Conservation (phyloP, 768 basidiomycete species). For the Auriscalpium microsporum region DNA sequence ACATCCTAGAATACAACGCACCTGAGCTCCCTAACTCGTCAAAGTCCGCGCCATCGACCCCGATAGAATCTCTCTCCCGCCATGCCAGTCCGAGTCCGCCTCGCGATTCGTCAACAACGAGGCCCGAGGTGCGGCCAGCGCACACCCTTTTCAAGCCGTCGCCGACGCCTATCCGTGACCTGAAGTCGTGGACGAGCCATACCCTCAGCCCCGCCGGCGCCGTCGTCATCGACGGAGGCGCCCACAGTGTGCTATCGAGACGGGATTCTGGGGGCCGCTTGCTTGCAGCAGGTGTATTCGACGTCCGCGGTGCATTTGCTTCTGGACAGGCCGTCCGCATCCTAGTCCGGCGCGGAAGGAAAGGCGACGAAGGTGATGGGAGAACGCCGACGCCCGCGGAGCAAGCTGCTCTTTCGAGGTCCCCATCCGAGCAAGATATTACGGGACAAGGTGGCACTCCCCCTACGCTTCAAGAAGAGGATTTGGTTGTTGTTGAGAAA, state of each 20-base stretch:
- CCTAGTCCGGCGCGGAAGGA: constrained; percentile 39
- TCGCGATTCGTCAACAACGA: constrained; percentile 7
- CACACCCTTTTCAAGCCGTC: constrained; percentile 87
- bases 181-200: constrained; percentile 97
- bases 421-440: constrained; percentile 1
- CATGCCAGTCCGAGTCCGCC: constrained; percentile 13
- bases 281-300: constrained; percentile 85
- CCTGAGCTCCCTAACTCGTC: constrained; percentile 21
- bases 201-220: constrained; percentile 85
- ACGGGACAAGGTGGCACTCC: not conserved
- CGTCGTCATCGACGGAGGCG: constrained; percentile 83
- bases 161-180: constrained; percentile 61
- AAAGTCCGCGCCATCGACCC: constrained; percentile 29
- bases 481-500: constrained; percentile 16
- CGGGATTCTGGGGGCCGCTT: constrained; percentile 85
- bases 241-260: constrained; percentile 75
- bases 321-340: constrained; percentile 91
- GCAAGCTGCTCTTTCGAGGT: constrained; percentile 14
- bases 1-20: constrained; percentile 71
- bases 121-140: constrained; percentile 44
- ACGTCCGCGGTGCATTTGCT: constrained; percentile 83
- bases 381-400: constrained; percentile 24
- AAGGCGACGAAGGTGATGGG: constrained; percentile 14
- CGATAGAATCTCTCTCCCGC: constrained; percentile 24
- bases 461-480: constrained; percentile 20